Percentiles rank a stretch among this genome's conserved stretches.
phyloP scores from a whole-genome alignment of 1,139 yeast genomes.

The Zygoascus hellenicus region DNA sequence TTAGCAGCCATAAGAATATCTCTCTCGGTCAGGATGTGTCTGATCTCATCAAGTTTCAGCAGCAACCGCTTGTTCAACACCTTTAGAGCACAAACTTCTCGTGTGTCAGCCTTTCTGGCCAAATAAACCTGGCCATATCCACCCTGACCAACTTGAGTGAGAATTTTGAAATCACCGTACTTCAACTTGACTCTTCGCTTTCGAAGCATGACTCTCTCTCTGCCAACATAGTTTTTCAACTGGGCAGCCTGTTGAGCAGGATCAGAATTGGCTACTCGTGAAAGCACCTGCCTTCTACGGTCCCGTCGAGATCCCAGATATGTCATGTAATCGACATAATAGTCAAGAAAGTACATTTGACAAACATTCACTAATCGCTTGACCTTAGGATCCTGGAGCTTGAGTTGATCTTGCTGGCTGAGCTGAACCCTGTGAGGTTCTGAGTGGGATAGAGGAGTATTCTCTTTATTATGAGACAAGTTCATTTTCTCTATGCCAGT shows the following conservation, averaged over 20 bases:
- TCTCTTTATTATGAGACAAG: conserved; percentile 7
- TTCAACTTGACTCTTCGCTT: conserved; percentile 88
- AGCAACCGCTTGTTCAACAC: conserved; percentile 82
- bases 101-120: conserved; percentile 90
- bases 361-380: conserved; percentile 84
- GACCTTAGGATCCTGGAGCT: conserved; percentile 69
- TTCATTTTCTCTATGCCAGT: conserved; percentile 5
- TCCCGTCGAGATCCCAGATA: conserved; percentile 84
- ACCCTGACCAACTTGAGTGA: conserved; percentile 98
- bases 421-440: conserved; percentile 4
- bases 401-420: conserved; percentile 21
- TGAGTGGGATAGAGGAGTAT: neutral
- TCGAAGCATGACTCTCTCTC: conserved; percentile 80
- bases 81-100: conserved; percentile 93
- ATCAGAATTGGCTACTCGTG: conserved; percentile 47
- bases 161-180: conserved; percentile 91
- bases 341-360: conserved; percentile 73
- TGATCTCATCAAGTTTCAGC: conserved; percentile 87
- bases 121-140: conserved; percentile 95
- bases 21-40: conserved; percentile 93
- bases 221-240: conserved; percentile 75
- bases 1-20: conserved; percentile 93
- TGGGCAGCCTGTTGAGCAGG: conserved; percentile 53
- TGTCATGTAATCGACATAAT: conserved; percentile 93
- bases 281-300: conserved; percentile 62